These are phyloP conservation scores for Porcisia deanei DNA, from an alignment of 208 protist genomes.

Conservation along the genomic window DNA sequence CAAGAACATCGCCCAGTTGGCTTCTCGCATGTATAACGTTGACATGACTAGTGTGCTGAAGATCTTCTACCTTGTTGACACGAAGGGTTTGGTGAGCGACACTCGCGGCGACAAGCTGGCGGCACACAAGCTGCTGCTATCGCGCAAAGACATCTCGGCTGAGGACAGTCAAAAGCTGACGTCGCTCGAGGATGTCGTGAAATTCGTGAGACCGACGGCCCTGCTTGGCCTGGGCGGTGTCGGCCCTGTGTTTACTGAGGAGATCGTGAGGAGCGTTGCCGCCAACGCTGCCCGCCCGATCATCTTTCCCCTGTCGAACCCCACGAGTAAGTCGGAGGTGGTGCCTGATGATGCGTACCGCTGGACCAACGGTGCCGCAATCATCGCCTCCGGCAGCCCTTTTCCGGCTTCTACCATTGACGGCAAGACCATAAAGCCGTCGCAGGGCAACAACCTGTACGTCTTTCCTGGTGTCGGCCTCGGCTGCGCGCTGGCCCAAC, in stretches of 20 bases:
- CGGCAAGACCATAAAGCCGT: conserved; percentile 78
- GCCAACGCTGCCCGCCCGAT: conserved; percentile 89
- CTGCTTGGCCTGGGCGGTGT: conserved; percentile 95
- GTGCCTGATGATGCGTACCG: conserved; percentile 94
- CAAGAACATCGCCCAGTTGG: conserved; percentile 90
- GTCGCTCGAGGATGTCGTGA: conserved; percentile 69
- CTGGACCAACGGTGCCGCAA: conserved; percentile 92
- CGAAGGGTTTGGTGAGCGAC: conserved; percentile 88
- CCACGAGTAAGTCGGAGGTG: conserved; percentile 89
- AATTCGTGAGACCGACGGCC: conserved; percentile 94
- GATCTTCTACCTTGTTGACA: conserved; percentile 93
- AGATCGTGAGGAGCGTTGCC: conserved; percentile 85
- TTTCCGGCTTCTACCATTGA: conserved; percentile 91
- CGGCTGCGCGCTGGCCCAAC: conserved; percentile 70
- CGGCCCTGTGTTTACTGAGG: conserved; percentile 94
- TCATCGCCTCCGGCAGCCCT: conserved; percentile 96
- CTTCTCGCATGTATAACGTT: conserved; percentile 54
- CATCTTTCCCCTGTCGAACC: conserved; percentile 97
- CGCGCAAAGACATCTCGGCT: conserved; percentile 79
- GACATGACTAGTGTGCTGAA: conserved; percentile 79
- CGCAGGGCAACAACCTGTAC: conserved; percentile 98
- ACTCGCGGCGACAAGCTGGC: conserved; percentile 84
- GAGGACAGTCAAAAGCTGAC: conserved; percentile 59
- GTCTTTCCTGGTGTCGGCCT: conserved; percentile 96
- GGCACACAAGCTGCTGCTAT: conserved; percentile 88